These are phyloP conservation scores for Cystoisospora suis DNA, from an alignment of 169 alveolate species.

Conservation along the genomic window DNA sequence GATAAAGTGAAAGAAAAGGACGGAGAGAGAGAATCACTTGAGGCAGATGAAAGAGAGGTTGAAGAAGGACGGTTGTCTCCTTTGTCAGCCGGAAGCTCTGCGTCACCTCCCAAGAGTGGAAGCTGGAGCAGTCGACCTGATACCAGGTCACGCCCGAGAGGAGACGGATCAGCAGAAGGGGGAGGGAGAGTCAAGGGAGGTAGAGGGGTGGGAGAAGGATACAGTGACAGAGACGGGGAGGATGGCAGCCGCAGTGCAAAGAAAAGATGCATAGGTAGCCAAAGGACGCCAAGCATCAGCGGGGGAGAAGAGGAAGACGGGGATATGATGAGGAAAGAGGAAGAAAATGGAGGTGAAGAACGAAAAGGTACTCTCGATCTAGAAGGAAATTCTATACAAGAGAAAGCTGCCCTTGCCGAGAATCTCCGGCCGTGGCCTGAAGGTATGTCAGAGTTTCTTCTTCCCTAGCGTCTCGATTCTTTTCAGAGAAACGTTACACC, in stretches of 20 bases:
- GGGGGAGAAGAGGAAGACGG: background rate
- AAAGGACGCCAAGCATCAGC: background rate
- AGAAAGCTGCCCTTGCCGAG: slow-evolving; percentile 22
- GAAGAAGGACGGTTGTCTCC: too few species aligned
- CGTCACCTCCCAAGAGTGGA: too few species aligned
- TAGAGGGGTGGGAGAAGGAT: background rate
- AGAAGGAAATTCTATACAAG: background rate
- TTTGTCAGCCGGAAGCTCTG: too few species aligned
- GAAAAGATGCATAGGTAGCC: background rate
- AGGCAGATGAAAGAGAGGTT: background rate
- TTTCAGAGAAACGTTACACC: too few species aligned
- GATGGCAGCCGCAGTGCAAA: background rate
- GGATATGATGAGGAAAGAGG: background rate
- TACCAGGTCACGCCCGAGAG: too few species aligned
- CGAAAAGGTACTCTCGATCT: background rate
- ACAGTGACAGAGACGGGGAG: background rate
- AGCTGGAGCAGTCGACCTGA: too few species aligned
- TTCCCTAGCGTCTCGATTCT: too few species aligned
- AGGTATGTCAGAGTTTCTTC: background rate
- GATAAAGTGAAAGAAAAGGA: too few species aligned
- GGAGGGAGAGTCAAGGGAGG: background rate
- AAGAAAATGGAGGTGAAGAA: background rate
- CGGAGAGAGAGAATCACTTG: background rate
- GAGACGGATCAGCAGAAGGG: too few species aligned
- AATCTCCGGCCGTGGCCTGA: slow-evolving; percentile 5